phyloP scores from a whole-genome alignment of 2,329 filamentous ascomycete species.

The Hirsutella thompsonii region DNA sequence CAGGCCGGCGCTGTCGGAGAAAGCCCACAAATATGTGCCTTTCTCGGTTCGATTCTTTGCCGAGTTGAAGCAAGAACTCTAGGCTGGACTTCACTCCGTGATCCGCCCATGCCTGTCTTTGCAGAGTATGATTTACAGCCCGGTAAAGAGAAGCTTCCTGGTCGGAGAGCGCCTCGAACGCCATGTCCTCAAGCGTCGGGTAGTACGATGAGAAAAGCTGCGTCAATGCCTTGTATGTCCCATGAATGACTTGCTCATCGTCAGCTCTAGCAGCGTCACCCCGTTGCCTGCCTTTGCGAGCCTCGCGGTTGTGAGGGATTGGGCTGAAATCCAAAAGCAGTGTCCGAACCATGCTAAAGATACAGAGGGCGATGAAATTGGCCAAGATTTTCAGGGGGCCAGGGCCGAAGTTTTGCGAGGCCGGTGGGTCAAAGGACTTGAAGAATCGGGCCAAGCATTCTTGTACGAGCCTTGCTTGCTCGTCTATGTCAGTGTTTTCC shows the following conservation, averaged over 20 bases:
- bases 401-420: slow-evolving; percentile 18
- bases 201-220: slow-evolving; percentile 31
- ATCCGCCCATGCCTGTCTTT: slow-evolving; percentile 32
- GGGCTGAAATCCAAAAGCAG: slow-evolving; percentile 31
- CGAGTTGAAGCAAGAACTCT: slow-evolving; percentile 37
- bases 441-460: slow-evolving; percentile 39
- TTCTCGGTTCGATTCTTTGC: slow-evolving; percentile 25
- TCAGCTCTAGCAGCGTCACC: not conserved
- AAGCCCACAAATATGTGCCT: slow-evolving; percentile 20
- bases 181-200: slow-evolving; percentile 31
- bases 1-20: slow-evolving; percentile 11
- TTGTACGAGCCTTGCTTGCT: slow-evolving; percentile 33
- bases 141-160: slow-evolving; percentile 29
- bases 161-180: slow-evolving; percentile 25
- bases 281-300: slow-evolving; percentile 1
- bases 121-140: slow-evolving; percentile 30
- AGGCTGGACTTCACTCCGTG: slow-evolving; percentile 31
- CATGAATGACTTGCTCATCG: slow-evolving; percentile 2
- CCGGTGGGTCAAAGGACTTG: slow-evolving; percentile 35
- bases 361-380: slow-evolving; percentile 40
- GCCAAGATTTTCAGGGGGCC: slow-evolving; percentile 35
- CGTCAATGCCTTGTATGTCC: slow-evolving; percentile 29
- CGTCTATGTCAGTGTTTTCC: slow-evolving; percentile 33
- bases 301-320: not conserved
- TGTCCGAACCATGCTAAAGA: slow-evolving; percentile 43